Conservation (phyloP, 768 basidiomycete genomes). For the Chalciporus piperatus region DNA sequence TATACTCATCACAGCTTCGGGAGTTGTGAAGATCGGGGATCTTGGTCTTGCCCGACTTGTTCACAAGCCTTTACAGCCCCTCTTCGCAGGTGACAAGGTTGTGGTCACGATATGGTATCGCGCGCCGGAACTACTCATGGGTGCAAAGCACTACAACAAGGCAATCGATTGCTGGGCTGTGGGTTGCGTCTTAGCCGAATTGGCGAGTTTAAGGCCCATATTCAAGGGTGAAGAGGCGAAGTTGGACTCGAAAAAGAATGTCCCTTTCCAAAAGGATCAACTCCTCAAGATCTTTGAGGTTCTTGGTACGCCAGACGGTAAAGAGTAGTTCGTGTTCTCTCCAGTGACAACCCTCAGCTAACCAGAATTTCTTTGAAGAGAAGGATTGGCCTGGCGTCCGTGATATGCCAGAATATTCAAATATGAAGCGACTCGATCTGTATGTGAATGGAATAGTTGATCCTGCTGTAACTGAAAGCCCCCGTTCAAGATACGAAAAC, state of each 20-base stretch:
- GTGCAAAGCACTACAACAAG: constrained; percentile 96
- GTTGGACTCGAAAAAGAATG: constrained; percentile 92
- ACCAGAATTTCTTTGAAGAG: constrained; percentile 43
- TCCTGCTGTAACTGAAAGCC: constrained; percentile 1
- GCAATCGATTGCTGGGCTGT: constrained; percentile 98
- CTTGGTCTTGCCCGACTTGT: constrained; percentile 90
- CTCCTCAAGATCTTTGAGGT: constrained; percentile 95
- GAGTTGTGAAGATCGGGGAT: constrained; percentile 98
- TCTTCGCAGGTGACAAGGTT: constrained; percentile 95
- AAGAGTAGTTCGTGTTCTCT: neutral
- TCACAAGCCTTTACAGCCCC: constrained; percentile 85
- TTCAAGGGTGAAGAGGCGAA: constrained; percentile 99
- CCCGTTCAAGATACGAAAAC: constrained; percentile 50
- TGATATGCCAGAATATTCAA: constrained; percentile 86
- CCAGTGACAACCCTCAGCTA: neutral
- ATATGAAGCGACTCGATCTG: constrained; percentile 76
- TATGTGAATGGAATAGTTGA: constrained; percentile 34
- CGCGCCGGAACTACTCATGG: constrained; percentile 92
- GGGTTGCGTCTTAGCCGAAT: constrained; percentile 95
- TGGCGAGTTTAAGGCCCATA: constrained; percentile 90
- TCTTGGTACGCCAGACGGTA: constrained; percentile 83
- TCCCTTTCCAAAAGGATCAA: constrained; percentile 96
- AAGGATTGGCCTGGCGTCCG: constrained; percentile 83
- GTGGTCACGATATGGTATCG: constrained; percentile 99
- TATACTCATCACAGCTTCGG: constrained; percentile 87